These are phyloP conservation scores for Lipomyces starkeyi DNA, from an alignment of 805 yeast genomes.

Conservation along the genomic window DNA sequence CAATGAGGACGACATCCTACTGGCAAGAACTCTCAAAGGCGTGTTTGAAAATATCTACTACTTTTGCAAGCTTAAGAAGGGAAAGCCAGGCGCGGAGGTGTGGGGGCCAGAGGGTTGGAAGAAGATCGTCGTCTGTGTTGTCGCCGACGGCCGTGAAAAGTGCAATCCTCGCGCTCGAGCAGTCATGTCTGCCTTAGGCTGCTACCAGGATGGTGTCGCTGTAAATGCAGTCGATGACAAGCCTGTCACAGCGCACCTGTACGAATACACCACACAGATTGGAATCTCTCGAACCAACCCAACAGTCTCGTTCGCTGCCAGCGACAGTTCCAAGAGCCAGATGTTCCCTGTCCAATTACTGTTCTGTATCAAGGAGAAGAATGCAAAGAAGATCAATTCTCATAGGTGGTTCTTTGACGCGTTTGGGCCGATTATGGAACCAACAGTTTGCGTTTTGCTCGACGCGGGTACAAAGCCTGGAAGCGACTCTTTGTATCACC, in stretches of 20 bases:
- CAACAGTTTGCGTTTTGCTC: conserved; percentile 79
- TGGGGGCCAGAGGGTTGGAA: conserved; percentile 99
- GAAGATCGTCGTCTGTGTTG: conserved; percentile 85
- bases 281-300: conserved; percentile 50
- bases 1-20: conserved; percentile 81
- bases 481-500: conserved; percentile 78
- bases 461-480: conserved; percentile 97
- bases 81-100: conserved; percentile 46
- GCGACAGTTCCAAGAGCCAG: conserved; percentile 52
- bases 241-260: conserved; percentile 82
- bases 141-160: conserved; percentile 90
- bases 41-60: conserved; percentile 85
- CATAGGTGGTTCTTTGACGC: conserved; percentile 98
- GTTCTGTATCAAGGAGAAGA: conserved; percentile 88
- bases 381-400: conserved; percentile 88
- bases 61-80: conserved; percentile 65
- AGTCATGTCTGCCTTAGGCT: conserved; percentile 83
- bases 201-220: conserved; percentile 95
- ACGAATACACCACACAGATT: conserved; percentile 91
- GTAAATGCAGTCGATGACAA: conserved; percentile 85
- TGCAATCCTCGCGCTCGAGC: conserved; percentile 80
- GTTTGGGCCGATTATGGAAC: conserved; percentile 79
- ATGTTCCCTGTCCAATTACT: conserved; percentile 83
- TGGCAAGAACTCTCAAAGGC: conserved; percentile 88
- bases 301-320: conserved; percentile 61